Conservation (phyloP, 2,329 filamentous ascomycete genomes). For the Triangularia setosa region DNA sequence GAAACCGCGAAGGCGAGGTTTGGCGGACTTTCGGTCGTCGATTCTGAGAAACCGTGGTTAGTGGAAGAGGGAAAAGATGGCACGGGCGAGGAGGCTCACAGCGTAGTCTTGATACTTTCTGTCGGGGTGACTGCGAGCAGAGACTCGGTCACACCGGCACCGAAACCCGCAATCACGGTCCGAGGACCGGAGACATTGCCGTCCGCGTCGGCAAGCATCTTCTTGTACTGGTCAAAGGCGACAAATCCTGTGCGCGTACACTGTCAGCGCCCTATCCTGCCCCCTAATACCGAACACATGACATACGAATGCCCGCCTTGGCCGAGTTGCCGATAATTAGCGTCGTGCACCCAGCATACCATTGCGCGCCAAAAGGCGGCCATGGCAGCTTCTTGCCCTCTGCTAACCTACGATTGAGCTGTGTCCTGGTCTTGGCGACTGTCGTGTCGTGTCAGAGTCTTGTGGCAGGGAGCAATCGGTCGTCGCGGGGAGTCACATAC, state of each 20-base stretch:
- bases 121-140: constrained; percentile 92
- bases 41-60: constrained; percentile 56
- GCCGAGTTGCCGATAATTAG: constrained; percentile 94
- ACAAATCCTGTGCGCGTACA: constrained; percentile 67
- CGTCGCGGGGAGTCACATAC: constrained; percentile 45
- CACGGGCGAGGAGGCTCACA: constrained; percentile 46
- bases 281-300: neutral
- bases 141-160: constrained; percentile 91
- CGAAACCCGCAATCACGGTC: constrained; percentile 90
- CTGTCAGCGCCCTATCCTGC: neutral
- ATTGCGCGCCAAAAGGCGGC: constrained; percentile 88
- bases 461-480: constrained; percentile 7
- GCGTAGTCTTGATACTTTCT: constrained; percentile 95
- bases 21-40: constrained; percentile 83
- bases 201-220: constrained; percentile 72
- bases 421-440: constrained; percentile 93
- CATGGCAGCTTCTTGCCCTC: constrained; percentile 85
- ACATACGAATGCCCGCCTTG: constrained; percentile 89
- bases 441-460: constrained; percentile 18
- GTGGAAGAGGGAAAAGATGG: neutral
- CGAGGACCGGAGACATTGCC: constrained; percentile 86
- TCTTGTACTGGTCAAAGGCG: constrained; percentile 93
- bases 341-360: constrained; percentile 98
- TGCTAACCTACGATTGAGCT: constrained; percentile 81
- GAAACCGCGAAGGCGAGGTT: constrained; percentile 87